Conservation (phyloP, 441 rosid genomes). For the Brassica balearica region DNA sequence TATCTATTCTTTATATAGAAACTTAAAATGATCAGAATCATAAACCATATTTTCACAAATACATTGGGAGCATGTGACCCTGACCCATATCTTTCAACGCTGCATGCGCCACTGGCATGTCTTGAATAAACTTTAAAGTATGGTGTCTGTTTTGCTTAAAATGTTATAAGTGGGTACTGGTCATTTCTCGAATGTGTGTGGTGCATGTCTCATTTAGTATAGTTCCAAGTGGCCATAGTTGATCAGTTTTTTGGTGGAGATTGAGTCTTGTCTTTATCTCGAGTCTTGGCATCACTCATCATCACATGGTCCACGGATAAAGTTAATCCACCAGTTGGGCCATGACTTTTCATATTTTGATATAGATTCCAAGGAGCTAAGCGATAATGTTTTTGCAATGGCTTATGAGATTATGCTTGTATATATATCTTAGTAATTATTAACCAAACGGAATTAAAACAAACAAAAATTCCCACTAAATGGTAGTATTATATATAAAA, state of each 20-base stretch:
- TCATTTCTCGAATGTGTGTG: conserved; percentile 9
- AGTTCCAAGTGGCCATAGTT: not conserved
- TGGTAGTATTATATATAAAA: not conserved
- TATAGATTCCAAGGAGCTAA: not conserved
- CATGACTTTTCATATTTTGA: not conserved
- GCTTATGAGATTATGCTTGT: conserved; percentile 1
- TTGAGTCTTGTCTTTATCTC: not conserved
- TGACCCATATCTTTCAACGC: not conserved
- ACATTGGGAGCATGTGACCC: conserved; percentile 3
- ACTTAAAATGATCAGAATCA: not conserved
- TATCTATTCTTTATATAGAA: not conserved
- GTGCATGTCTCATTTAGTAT: conserved; percentile 25
- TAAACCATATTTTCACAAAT: not conserved
- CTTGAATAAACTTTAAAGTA: not conserved
- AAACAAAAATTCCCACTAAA: not conserved
- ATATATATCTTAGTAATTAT: not conserved
- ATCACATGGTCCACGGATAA: conserved; percentile 17
- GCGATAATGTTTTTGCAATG: conserved; percentile 9
- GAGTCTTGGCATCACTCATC: not conserved
- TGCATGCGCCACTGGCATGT: conserved; percentile 10
- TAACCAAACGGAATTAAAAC: conserved; percentile 4
- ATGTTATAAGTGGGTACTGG: not conserved
- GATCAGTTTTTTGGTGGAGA: conserved; percentile 6
- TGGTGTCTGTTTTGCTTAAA: not conserved
- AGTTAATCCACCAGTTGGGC: not conserved